These are phyloP conservation scores for Hypoxylon sp. DNA, from an alignment of 2,329 filamentous ascomycete species.

Conservation along the genomic window DNA sequence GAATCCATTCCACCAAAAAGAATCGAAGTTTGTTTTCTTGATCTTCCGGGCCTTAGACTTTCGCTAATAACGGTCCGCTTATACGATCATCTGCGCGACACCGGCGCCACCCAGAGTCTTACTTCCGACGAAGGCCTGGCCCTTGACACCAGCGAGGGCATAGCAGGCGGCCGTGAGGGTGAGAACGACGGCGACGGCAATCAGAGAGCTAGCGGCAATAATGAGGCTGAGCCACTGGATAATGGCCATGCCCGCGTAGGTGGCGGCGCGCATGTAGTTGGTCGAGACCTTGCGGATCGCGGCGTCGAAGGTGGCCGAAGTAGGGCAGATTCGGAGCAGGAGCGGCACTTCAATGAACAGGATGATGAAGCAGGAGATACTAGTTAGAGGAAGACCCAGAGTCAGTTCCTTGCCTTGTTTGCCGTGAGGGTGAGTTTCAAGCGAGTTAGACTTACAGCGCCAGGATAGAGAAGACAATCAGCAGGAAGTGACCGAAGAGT, in stretches of 20 bases:
- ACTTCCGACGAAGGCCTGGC: slow-evolving; percentile 88
- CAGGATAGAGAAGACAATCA: slow-evolving; percentile 65
- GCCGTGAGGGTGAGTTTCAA: neutral
- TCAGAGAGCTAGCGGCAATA: slow-evolving; percentile 73
- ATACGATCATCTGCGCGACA: slow-evolving; percentile 98
- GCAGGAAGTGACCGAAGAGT: slow-evolving; percentile 56
- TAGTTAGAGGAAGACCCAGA: slow-evolving; percentile 51
- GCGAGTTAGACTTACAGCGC: slow-evolving; percentile 61
- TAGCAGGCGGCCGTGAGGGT: slow-evolving; percentile 85
- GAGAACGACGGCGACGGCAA: slow-evolving; percentile 87
- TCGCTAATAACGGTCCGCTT: slow-evolving; percentile 46
- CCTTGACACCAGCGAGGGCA: slow-evolving; percentile 79
- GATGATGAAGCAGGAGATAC: slow-evolving; percentile 77
- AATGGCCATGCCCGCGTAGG: slow-evolving; percentile 84
- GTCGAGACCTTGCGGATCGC: slow-evolving; percentile 93
- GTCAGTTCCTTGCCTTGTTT: slow-evolving; percentile 5
- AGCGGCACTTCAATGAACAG: slow-evolving; percentile 92
- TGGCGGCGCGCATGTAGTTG: slow-evolving; percentile 94
- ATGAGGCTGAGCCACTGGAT: slow-evolving; percentile 88
- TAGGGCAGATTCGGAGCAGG: slow-evolving; percentile 96
- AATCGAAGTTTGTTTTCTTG: slow-evolving; percentile 7
- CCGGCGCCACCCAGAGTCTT: slow-evolving; percentile 96
- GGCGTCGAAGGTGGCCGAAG: slow-evolving; percentile 86
- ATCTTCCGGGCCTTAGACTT: slow-evolving; percentile 10
- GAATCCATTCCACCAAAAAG: slow-evolving; percentile 15